Evolutionary conservation across 2,329 filamentous ascomycete genomes (phyloP), one percentile per base, ranked within the genome.

Genomic region (Ophioceras dolichostomum): DNA sequence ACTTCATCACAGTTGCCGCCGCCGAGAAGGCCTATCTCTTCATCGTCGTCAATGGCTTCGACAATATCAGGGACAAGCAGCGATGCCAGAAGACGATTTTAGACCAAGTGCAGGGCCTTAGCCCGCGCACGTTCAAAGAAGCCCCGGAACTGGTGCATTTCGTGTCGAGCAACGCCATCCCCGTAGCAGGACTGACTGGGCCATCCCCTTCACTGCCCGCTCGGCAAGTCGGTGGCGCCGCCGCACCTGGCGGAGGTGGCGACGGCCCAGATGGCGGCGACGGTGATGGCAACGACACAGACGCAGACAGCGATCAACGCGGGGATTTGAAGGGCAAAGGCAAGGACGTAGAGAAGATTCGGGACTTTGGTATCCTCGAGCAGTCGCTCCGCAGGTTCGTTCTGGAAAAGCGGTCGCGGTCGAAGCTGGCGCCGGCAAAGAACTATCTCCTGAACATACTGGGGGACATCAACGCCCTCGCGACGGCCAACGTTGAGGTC

Each of bases 21-120:
- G 78, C 89, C 29, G 91, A 98, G 54, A 98, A 98, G 61, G 89
- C 91, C 0, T 98, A 98, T 54, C 88, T 98, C 44, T 98, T 98
- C 58, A 94, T 98, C 58, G 91, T 98, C 12, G 91, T 98, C 47
- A 98, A 98, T 55, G 88, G 89, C 14, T 98, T 87, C 51, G 91
- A 98, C 59, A 82, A 83, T 43, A 96, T 98, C 49, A 73, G 82
- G 45, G 88, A 96, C 58, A 91, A 95, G 64, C 71, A 85, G 41
- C 73, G 89, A 41, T 96, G 89, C 56, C 76, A 94, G 56, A 86
- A 91, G 53, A 83, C 86, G 75, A 91, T 98, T 35, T 58, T 98
- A 41, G 87, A 95, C 49, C 89, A 96, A 58, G 79, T 98, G 13
- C 68, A 73, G 34, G 76, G 77, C 19, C 68, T 98, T n/a, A 96